Percentiles rank a stretch among this genome's conserved stretches.
phyloP scores from a whole-genome alignment of 176 grass and related monocot genomes.

The Aegilops bicornis region DNA sequence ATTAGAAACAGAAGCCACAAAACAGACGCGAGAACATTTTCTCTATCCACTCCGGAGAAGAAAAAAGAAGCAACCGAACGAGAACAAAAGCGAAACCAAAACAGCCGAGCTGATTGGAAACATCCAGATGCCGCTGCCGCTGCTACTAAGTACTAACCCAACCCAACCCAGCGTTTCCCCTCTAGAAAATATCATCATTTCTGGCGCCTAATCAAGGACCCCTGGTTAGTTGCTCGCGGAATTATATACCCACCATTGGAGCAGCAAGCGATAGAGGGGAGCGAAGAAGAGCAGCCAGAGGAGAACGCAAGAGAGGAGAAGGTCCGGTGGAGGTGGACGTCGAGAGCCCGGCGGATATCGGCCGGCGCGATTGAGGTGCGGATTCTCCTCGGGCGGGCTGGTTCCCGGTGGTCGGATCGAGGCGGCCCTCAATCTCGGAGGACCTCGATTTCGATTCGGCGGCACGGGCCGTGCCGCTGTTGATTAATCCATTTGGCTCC shows the following conservation, averaged over 20 bases:
- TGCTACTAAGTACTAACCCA: neutral
- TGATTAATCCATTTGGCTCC: conserved; percentile 14
- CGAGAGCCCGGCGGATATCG: neutral
- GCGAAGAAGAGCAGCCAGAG: conserved; percentile 1
- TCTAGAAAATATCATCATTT: neutral
- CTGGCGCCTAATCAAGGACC: conserved; percentile 11
- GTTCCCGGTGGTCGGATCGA: conserved; percentile 26
- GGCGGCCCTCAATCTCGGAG: neutral
- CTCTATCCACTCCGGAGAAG: neutral
- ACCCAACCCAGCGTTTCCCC: conserved; percentile 22
- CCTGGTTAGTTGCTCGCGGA: neutral
- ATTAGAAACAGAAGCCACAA: neutral
- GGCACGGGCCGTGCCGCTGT: conserved; percentile 8
- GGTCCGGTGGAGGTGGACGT: neutral
- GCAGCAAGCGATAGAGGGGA: neutral
- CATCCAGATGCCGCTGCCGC: conserved; percentile 21
- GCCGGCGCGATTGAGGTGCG: neutral
- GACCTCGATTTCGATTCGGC: conserved; percentile 17
- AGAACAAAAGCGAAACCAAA: conserved; percentile 35
- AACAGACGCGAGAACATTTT: neutral
- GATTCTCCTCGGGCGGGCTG: neutral
- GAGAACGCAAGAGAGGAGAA: neutral
- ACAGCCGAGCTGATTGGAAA: conserved; percentile 36
- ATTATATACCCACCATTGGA: conserved; percentile 47
- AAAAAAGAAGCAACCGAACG: neutral